phyloP scores from a whole-genome alignment of 257 asterid genomes.

The Penstemon eatonii region DNA sequence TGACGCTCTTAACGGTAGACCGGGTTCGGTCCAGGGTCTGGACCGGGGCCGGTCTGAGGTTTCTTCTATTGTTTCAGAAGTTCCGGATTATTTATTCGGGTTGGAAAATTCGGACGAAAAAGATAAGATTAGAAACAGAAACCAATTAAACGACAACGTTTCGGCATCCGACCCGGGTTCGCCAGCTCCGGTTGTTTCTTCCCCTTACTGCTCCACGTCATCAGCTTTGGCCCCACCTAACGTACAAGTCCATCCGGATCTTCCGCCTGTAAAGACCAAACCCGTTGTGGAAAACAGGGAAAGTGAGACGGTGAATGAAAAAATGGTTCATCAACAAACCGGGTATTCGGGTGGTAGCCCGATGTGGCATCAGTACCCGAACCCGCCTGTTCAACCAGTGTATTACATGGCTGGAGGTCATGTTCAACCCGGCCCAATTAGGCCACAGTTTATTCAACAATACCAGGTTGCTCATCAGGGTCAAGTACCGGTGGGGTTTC shows the following conservation, averaged over 20 bases:
- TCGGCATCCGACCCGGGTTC: conserved; percentile 78
- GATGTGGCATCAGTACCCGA: conserved; percentile 60
- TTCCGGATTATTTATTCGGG: conserved; percentile 87
- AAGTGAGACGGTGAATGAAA: conserved; percentile 35
- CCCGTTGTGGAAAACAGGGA: conserved; percentile 43
- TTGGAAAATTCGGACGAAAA: conserved; percentile 81
- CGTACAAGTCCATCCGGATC: conserved; percentile 61
- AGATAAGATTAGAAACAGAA: conserved; percentile 35
- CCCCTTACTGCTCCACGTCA: conserved; percentile 74
- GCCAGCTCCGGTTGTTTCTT: conserved; percentile 62
- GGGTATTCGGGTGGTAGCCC: conserved; percentile 55
- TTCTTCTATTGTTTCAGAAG: conserved; percentile 83
- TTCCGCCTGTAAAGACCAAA: conserved; percentile 74
- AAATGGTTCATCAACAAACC: conserved; percentile 37
- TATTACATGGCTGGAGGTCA: no score
- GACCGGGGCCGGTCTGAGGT: conserved; percentile 90
- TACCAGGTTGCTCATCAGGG: conserved; percentile 41
- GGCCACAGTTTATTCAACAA: conserved; percentile 50
- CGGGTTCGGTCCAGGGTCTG: conserved; percentile 42
- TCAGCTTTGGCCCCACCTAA: conserved; percentile 60
- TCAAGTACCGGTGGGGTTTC: conserved; percentile 67
- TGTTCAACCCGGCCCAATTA: conserved; percentile 31
- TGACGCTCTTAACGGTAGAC: conserved; percentile 81
- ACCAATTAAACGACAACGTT: conserved; percentile 40
- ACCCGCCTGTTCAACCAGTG: conserved; percentile 29